Conservation (phyloP, 2,329 filamentous ascomycete genomes). For the Thielaviopsis populi region DNA sequence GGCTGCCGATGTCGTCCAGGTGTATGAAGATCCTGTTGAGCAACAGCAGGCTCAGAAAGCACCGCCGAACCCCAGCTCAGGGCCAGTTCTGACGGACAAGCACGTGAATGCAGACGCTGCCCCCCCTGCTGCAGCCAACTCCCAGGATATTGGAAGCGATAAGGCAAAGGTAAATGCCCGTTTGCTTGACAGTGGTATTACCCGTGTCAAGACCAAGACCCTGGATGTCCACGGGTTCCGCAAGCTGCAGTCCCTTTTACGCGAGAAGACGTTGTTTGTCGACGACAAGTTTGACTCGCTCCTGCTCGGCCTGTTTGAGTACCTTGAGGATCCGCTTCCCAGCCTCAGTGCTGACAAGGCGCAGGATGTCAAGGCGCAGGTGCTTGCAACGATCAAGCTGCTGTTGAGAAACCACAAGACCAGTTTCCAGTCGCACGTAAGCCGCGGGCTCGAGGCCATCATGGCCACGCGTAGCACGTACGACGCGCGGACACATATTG, state of each 20-base stretch:
- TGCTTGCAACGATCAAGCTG: slow-evolving; percentile 57
- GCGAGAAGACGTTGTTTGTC: slow-evolving; percentile 48
- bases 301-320: slow-evolving; percentile 53
- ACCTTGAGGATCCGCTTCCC: slow-evolving; percentile 46
- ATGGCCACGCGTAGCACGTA: slow-evolving; percentile 50
- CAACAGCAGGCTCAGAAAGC: slow-evolving; percentile 19
- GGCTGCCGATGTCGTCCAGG: slow-evolving; percentile 27
- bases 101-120: slow-evolving; percentile 41
- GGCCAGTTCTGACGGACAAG: slow-evolving; percentile 43
- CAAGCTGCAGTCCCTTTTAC: slow-evolving; percentile 59
- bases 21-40: slow-evolving; percentile 48
- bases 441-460: slow-evolving; percentile 51
- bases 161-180: slow-evolving; percentile 43
- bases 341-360: slow-evolving; percentile 47
- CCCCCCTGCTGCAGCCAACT: neutral
- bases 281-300: slow-evolving; percentile 56
- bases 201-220: slow-evolving; percentile 52
- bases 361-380: slow-evolving; percentile 59
- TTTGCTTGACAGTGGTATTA: slow-evolving; percentile 58
- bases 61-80: slow-evolving; percentile 26
- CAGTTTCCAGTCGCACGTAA: slow-evolving; percentile 51
- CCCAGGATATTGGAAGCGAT: slow-evolving; percentile 24
- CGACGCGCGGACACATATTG: slow-evolving; percentile 55
- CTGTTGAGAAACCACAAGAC: slow-evolving; percentile 53
- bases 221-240: slow-evolving; percentile 74